Percentiles rank a stretch among this genome's conserved stretches.
These are phyloP conservation scores for Botrytis fabae DNA, from an alignment of 2,329 filamentous ascomycete genomes.

Conservation along the genomic window DNA sequence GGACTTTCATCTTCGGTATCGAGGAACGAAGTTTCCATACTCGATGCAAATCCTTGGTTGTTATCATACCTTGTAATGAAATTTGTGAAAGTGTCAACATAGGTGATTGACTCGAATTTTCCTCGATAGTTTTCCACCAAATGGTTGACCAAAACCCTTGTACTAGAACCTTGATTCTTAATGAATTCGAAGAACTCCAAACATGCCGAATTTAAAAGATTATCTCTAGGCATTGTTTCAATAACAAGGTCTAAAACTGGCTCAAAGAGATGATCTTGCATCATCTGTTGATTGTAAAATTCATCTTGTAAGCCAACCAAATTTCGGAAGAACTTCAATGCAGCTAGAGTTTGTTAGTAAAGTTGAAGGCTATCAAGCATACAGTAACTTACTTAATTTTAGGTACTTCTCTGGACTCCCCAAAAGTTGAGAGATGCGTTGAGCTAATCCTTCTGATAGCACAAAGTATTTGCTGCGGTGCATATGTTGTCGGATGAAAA, in stretches of 20 bases:
- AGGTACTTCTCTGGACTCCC: constrained; percentile 85
- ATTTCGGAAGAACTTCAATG: constrained; percentile 90
- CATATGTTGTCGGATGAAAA: constrained; percentile 87
- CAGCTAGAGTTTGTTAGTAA: constrained; percentile 53
- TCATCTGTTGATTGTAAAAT: constrained; percentile 84
- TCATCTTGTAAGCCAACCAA: constrained; percentile 84
- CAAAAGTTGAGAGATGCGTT: constrained; percentile 80
- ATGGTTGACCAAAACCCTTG: constrained; percentile 80
- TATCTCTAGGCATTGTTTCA: constrained; percentile 86
- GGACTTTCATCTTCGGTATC: constrained; percentile 65
- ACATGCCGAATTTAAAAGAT: constrained; percentile 89
- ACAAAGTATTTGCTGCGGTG: constrained; percentile 88
- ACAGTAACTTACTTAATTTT: constrained; percentile 69
- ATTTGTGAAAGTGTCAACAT: constrained; percentile 80
- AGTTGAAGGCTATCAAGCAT: not conserved
- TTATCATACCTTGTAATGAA: constrained; percentile 79
- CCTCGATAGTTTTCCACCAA: constrained; percentile 83
- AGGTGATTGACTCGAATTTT: constrained; percentile 71
- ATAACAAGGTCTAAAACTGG: constrained; percentile 82
- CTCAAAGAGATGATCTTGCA: constrained; percentile 76
- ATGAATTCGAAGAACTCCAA: constrained; percentile 93
- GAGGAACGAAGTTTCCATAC: constrained; percentile 67
- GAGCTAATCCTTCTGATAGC: constrained; percentile 72
- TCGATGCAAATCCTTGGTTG: constrained; percentile 65
- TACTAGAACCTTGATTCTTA: constrained; percentile 64